phyloP scores from a whole-genome alignment of 495 filamentous ascomycete genomes.

The Hypoxylon perforatum region DNA sequence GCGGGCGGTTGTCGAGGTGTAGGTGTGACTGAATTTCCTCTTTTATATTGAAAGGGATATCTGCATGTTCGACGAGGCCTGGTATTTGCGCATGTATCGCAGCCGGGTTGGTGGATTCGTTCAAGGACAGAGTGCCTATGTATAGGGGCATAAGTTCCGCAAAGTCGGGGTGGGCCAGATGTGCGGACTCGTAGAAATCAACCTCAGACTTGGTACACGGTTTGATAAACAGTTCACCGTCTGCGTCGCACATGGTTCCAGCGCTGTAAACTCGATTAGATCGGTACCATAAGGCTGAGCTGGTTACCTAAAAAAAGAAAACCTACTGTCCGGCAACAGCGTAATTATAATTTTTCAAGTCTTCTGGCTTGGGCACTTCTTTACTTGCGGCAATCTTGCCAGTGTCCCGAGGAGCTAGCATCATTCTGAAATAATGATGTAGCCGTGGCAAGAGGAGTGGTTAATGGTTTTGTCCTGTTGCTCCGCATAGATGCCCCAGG shows the following conservation, averaged over 20 bases:
- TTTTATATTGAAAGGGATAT: constrained; percentile 55
- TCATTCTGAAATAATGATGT: constrained; percentile 31
- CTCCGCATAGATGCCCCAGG: constrained; percentile 21
- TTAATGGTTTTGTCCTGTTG: constrained; percentile 15
- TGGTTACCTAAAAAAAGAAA: constrained; percentile 15
- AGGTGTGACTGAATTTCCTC: constrained; percentile 52
- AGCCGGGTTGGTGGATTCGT: constrained; percentile 54
- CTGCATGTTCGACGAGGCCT: constrained; percentile 55
- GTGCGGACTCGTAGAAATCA: constrained; percentile 87
- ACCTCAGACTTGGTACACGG: constrained; percentile 90
- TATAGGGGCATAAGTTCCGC: constrained; percentile 84
- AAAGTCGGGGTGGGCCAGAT: constrained; percentile 72
- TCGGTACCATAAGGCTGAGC: constrained; percentile 18
- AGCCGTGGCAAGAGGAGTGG: constrained; percentile 8
- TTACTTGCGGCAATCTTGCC: constrained; percentile 31
- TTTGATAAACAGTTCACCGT: constrained; percentile 91
- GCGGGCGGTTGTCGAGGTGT: constrained; percentile 44
- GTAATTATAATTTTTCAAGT: constrained; percentile 78
- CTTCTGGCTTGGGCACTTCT: constrained; percentile 57
- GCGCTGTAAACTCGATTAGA: constrained; percentile 66
- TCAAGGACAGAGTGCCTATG: constrained; percentile 77
- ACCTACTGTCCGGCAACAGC: constrained; percentile 96
- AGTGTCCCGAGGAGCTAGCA: constrained; percentile 42
- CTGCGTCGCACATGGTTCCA: constrained; percentile 86
- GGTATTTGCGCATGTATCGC: constrained; percentile 63